Base-by-base conservation (phyloP, 2,329 filamentous ascomycete species). In the Fusarium sp. region DNA sequence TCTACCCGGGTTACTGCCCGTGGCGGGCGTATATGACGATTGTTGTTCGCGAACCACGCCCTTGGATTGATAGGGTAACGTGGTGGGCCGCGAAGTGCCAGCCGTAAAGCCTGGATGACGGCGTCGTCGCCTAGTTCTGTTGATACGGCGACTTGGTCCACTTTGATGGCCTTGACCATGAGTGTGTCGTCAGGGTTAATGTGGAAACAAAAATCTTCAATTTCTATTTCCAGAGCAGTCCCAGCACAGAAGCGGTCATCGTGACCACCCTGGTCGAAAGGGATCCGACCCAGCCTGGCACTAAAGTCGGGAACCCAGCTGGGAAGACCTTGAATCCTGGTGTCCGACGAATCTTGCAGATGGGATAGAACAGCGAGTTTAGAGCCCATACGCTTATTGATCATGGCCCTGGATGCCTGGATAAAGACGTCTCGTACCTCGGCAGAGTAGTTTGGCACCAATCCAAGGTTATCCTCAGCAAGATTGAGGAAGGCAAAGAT, bases 401-500 rank as follows among this genome's bases (percentile, higher is more conserved):
- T 13, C 54, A 58, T 58, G 20, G 34, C 54, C 32, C 5, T 58
- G 8, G 20, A 20, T 58, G 54, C 54, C 14, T 58, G 54, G 20
- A 58, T 27, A 25, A 39, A 58, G 54, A 58, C 54, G 20, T 37
- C 34, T 58, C 20, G 54, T 23, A 37, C 54, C 5, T 39, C 20
- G 6, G 13, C 54, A 11, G 52, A 34, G 56, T 67, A 67, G 27
- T 67, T 27, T 23, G 65, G 59, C 13, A 30, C 34, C 16, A 64
- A 13, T 2, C 27, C 37, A n/a, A 56, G 35, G 20, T 25, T n/a
- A 18, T 67, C 52, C 35, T 43, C 59, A 25, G 52, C 65, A 18
- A 67, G 34, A n/a, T 41, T 52, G 5, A 67, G 60, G 6, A 67
- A 41, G 18, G 65, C 58, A 50, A 63, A 67, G 8, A 67, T 25